phyloP scores from a whole-genome alignment of 345 rosid species.

The Mercurialis annua region DNA sequence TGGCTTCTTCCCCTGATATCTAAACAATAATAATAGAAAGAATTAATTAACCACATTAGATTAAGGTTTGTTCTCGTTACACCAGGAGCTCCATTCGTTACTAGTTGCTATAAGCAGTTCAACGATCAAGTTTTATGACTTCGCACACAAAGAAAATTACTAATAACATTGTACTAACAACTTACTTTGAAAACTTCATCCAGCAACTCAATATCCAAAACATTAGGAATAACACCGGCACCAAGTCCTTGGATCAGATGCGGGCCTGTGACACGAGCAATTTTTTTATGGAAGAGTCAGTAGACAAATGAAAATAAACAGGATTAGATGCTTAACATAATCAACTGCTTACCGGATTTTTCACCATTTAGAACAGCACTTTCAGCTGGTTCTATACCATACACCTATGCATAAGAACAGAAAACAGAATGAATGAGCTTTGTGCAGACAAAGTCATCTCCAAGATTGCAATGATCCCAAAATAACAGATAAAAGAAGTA shows the following conservation, averaged over 20 bases:
- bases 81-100: too few relatives aligned
- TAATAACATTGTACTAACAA: not conserved
- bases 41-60: too few relatives aligned
- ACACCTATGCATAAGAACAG: constrained; percentile 44
- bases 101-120: too few relatives aligned
- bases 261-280: constrained; percentile 21
- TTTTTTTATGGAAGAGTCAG: not conserved
- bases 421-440: not conserved
- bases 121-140: too few relatives aligned
- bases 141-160: too few relatives aligned
- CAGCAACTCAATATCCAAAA: constrained; percentile 35
- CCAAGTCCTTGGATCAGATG: constrained; percentile 53
- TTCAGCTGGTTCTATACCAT: constrained; percentile 63
- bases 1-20: constrained; percentile 54
- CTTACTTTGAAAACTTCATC: constrained; percentile 48
- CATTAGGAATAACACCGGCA: constrained; percentile 31
- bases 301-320: not conserved
- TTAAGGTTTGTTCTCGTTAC: too few relatives aligned
- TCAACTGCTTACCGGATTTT: constrained; percentile 14
- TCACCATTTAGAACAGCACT: constrained; percentile 32
- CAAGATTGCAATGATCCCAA: too few relatives aligned
- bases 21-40: constrained; percentile 10
- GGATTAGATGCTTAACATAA: not conserved
- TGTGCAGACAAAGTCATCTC: too few relatives aligned
- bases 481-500: too few relatives aligned